Base-by-base conservation (phyloP, 306 rosid genomes). In the Trifolium fragiferum region DNA sequence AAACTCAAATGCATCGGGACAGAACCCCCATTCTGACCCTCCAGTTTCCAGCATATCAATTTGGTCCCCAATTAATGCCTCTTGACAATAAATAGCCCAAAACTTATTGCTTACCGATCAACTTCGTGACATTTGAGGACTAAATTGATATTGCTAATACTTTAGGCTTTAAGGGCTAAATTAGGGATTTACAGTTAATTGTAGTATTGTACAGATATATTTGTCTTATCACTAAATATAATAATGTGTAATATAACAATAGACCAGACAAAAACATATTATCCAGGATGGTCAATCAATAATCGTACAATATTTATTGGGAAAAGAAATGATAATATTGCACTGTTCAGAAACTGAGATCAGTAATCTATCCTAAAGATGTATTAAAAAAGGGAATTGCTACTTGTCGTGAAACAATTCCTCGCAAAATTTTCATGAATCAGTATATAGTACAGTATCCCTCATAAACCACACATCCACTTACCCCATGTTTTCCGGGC, bases 271-370 rank as follows among this genome's bases (percentile, higher is more conserved):
- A 53, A 12, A 35, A 64, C 38, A 37, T 14, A 60, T 18, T 70
- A 13, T 33, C 47, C 18, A 47, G 8, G 12, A 25, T 37, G 41
- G 35, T 81, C 60, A n/a, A 70, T 35, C 74, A 63, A 54, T 55
- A 75, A 70, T 62, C 68, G 53, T 4, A 43, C n/a, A 40, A 21
- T 33, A 53, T 54, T 62, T 50, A 9, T 74, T 44, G 25, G 50
- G 35, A 73, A 46, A 33, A 6, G 30, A 66, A 7, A 60, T 67
- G 57, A 35, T 21, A 73, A 43, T 58, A 60, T 64, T 64, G 53
- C 47, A 25, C 19, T 65, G 10, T 55, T 79, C 30, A 55, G 65
- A 59, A 79, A 57, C 72, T 43, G 61, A 62, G 49, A 64, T 58
- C 51, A 68, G 38, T 44, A 41, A n/a, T 66, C 47, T 41, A 30